phyloP scores from a whole-genome alignment of 2,329 filamentous ascomycete genomes.

The Phialophora verrucosa region DNA sequence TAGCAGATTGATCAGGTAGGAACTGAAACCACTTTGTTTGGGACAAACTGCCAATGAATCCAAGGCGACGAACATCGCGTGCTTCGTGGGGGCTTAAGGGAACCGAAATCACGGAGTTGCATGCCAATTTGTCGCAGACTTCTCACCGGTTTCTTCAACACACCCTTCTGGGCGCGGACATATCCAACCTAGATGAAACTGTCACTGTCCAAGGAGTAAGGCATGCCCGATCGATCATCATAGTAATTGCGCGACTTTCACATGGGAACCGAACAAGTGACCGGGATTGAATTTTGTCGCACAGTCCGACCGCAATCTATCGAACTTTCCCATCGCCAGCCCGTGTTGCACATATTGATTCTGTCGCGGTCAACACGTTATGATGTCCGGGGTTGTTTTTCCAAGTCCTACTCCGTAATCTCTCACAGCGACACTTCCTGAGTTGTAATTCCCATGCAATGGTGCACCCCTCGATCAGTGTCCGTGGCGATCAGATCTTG shows the following conservation, averaged over 20 bases:
- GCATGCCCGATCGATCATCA: not conserved
- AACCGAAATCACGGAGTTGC: not conserved
- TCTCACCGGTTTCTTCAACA: not conserved
- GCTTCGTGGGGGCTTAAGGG: not conserved
- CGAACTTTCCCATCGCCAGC: not conserved
- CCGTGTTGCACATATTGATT: not conserved
- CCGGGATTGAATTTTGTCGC: not conserved
- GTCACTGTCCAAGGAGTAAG: not conserved
- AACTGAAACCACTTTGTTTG: not conserved
- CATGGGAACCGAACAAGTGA: not conserved
- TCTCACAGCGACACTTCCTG: not conserved
- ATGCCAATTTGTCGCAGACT: not conserved
- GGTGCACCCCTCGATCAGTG: not conserved
- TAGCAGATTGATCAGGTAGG: not conserved
- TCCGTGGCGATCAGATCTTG: slow-evolving; percentile 1
- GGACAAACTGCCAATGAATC: not conserved
- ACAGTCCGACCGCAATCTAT: not conserved
- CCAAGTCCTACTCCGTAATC: not conserved
- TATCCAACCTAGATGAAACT: not conserved
- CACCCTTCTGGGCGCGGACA: not conserved
- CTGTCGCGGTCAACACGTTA: not conserved
- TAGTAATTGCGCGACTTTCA: not conserved
- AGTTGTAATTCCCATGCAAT: not conserved
- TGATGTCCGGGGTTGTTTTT: too few relatives aligned
- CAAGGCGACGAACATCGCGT: not conserved